A percentile compares a stretch with the other conserved stretches of the same genome.
These are phyloP conservation scores for Penicillium corylophilum DNA, from an alignment of 2,329 filamentous ascomycete genomes.

Conservation along the genomic window DNA sequence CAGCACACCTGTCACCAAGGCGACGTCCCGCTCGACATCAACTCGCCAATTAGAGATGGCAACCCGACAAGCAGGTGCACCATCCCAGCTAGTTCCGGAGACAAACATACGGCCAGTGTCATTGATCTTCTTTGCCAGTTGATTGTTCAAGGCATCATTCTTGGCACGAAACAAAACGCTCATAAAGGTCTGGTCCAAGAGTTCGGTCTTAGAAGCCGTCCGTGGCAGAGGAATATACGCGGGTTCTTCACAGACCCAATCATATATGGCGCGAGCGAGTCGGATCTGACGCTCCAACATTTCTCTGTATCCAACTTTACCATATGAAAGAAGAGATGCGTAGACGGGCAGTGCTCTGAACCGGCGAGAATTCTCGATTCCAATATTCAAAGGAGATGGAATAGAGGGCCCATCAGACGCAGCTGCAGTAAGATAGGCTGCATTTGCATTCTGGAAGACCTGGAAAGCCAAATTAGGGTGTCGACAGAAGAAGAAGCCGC, in stretches of 20 bases:
- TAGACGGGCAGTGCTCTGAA: slow-evolving; percentile 92
- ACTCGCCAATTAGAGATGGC: slow-evolving; percentile 85
- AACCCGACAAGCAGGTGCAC: slow-evolving; percentile 71
- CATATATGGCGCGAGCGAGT: slow-evolving; percentile 67
- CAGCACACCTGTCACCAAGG: slow-evolving; percentile 64
- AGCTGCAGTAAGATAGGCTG: slow-evolving; percentile 66
- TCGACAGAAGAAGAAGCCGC: slow-evolving; percentile 81
- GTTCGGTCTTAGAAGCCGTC: slow-evolving; percentile 34
- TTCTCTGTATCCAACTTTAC: slow-evolving; percentile 63
- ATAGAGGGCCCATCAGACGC: slow-evolving; percentile 47
- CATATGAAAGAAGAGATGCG: slow-evolving; percentile 73
- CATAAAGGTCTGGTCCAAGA: slow-evolving; percentile 60
- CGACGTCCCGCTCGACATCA: slow-evolving; percentile 65
- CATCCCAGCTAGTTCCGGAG: slow-evolving; percentile 76
- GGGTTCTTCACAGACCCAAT: slow-evolving; percentile 59
- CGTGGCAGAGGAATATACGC: slow-evolving; percentile 67
- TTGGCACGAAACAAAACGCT: slow-evolving; percentile 76
- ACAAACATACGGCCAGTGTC: slow-evolving; percentile 73
- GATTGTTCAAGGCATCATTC: slow-evolving; percentile 61
- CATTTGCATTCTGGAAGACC: slow-evolving; percentile 81
- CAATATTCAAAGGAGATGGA: slow-evolving; percentile 80
- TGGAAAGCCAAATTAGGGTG: slow-evolving; percentile 57
- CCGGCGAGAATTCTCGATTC: slow-evolving; percentile 85
- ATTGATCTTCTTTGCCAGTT: slow-evolving; percentile 72
- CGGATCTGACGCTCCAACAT: slow-evolving; percentile 72